phyloP scores from a whole-genome alignment of 139 green algal genomes.

The Coelastrella sp. region DNA sequence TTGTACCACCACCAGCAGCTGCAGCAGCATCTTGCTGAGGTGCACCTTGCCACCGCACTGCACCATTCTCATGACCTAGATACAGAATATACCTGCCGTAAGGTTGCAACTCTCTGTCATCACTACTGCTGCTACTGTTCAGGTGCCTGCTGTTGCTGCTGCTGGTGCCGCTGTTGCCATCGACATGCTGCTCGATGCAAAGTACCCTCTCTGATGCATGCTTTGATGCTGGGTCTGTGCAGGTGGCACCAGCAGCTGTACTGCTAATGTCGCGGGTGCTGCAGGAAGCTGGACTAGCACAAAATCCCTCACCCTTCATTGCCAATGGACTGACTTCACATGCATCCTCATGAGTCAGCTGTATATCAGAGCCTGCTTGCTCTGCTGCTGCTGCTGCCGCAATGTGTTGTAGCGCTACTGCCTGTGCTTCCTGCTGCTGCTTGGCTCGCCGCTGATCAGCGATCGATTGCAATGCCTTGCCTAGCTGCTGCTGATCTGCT shows the following conservation, averaged over 20 bases:
- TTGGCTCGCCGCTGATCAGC: background rate
- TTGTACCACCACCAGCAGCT: background rate
- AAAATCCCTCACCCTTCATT: no score
- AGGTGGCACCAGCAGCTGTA: no score
- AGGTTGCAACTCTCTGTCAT: background rate
- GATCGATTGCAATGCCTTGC: background rate
- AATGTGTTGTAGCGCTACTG: no score
- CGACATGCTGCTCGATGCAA: no score
- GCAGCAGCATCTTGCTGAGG: background rate
- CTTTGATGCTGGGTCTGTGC: no score
- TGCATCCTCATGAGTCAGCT: no score
- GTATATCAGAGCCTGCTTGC: no score
- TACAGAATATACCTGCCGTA: background rate
- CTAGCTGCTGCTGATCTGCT: background rate
- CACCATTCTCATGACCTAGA: background rate
- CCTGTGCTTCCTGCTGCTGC: conserved; percentile 11
- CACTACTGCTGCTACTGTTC: background rate
- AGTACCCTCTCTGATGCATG: no score
- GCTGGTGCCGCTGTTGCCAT: background rate
- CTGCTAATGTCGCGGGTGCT: no score
- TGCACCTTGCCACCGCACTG: background rate
- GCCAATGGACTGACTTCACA: no score
- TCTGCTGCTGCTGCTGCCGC: no score
- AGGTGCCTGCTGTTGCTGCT: background rate
- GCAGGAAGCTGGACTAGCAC: no score